Evolutionary conservation across 1,139 yeast species (phyloP).

Genomic region (Kodamaea fungicola): DNA sequence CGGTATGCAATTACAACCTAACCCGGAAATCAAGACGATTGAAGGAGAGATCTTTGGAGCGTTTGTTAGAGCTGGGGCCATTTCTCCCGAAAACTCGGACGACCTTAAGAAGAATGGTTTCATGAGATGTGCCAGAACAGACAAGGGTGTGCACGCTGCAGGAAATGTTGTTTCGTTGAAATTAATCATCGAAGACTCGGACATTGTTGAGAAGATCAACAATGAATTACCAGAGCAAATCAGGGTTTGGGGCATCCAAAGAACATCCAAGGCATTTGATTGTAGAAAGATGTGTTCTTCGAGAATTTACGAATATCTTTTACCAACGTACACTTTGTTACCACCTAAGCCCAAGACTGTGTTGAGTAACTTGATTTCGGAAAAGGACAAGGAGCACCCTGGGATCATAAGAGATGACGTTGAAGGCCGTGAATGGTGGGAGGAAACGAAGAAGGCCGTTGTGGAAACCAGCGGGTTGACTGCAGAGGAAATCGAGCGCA

Average conservation of each 20-base stretch:
- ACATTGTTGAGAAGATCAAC: slow-evolving; percentile 72
- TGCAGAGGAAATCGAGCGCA: slow-evolving; percentile 37
- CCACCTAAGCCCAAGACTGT: slow-evolving; percentile 82
- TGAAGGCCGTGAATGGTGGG: slow-evolving; percentile 79
- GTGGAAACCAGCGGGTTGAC: slow-evolving; percentile 42
- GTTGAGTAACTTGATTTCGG: slow-evolving; percentile 56
- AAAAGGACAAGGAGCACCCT: slow-evolving; percentile 53
- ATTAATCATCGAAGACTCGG: slow-evolving; percentile 84
- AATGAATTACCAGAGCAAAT: slow-evolving; percentile 75
- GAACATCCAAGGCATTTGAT: slow-evolving; percentile 89
- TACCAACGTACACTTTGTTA: slow-evolving; percentile 85
- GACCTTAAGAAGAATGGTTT: slow-evolving; percentile 89
- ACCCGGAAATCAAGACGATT: slow-evolving; percentile 87
- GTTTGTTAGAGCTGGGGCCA: slow-evolving; percentile 83
- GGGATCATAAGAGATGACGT: slow-evolving; percentile 57
- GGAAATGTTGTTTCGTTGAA: slow-evolving; percentile 90
- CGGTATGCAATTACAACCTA: slow-evolving; percentile 85
- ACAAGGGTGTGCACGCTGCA: slow-evolving; percentile 98
- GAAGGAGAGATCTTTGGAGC: slow-evolving; percentile 90
- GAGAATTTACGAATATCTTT: slow-evolving; percentile 85
- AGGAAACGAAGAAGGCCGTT: slow-evolving; percentile 42
- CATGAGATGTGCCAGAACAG: slow-evolving; percentile 97
- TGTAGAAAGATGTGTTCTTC: slow-evolving; percentile 95
- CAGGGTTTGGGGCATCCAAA: slow-evolving; percentile 87
- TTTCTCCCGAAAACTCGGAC: slow-evolving; percentile 81